Evolutionary conservation across 306 rosid genomes (phyloP), one percentile per base, ranked within the genome.

Genomic region (Vigna nakashimae): DNA sequence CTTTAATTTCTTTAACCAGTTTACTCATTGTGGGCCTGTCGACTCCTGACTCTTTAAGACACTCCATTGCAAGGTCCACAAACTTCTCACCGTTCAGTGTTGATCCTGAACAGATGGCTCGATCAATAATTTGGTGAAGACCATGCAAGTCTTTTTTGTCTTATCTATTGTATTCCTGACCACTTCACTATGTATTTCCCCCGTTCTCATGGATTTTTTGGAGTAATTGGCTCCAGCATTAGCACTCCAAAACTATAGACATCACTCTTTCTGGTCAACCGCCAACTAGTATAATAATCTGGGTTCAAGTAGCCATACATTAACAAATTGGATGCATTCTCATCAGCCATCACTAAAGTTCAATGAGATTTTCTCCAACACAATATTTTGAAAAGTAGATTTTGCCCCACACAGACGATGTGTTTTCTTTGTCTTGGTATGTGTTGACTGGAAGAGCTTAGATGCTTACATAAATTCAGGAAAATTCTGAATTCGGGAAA

Each of bases 241-340:
- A 91, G 55, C 43, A 91, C 91, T 36, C 93, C 91, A 28, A 89
- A 91, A 59, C 93, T 86, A 50, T 87, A 87, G 3, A 91, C 91
- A 71, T 91, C 91, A 58, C 90, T 89, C 86, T 91, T 91, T 76
- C 87, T 88, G 0, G 88, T 76, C 69, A 76, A 22, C 24, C 16
- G 73, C 14, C 76, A 69, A 52, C 38, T 75, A 7, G 59, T 75
- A 43, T 60, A 82, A 52, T 82, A 82, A 10, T 76, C 85, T 20
- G 85, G 85, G 43, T 82, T 81, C 58, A 91, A 17, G 84, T 91
- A 86, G 22, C 96, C 96, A 91, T 89, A 17, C 40, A 83, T 45
- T 64, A 66, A 55, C 45, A 48, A 69, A 0, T 74, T 24, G 60
- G 58, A 67, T 50, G 2, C 18, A 36, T 43, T 55, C 62, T 24